Evolutionary conservation across 139 green algal species (phyloP), one percentile per base, ranked within the genome.

Genomic region (Tetradesmus obliquus): DNA sequence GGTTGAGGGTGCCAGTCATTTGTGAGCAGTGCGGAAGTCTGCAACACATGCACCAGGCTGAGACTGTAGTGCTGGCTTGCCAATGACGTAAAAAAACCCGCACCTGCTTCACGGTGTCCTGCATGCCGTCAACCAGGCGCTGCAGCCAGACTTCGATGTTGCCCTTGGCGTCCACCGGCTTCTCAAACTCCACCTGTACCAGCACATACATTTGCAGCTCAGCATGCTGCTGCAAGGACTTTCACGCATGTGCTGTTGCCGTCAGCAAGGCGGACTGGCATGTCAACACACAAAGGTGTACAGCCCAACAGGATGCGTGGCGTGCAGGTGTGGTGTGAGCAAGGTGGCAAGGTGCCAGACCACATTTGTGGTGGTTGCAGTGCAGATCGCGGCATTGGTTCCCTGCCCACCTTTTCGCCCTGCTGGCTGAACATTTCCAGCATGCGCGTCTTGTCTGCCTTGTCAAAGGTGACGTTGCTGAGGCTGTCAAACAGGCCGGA

Each of bases 71-170:
- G 66, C 60, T 12, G 9, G 60, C 60, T 71, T 71, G 66, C 66
- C 7, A 24, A 24, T n/a, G 66, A 76, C 1, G 2, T 45, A 45
- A 45, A 45, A 45, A 45, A 45, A 45, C 0, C 32, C 85, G 22
- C 55, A 97, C 93, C 76, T 94, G 90, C 94, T 98, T 98, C 54
- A 99, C 93, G 2, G 97, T 98, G 90, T 95, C 92, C 94, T 98
- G 97, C 98, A 99, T 99, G 88, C 96, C 97, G 88, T 98, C 97
- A 91, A 99, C 98, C 88, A 99, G 94, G 22, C 94, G 93, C 95
- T 99, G 96, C 91, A 99, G 96, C 98, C 98, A 99, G 54, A 97
- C 96, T 93, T 99, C 98, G 69, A 99, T 98, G 95, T 98, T 98
- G 90, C 98, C 97, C 93, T 96, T 95, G 55, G 97, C 97, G 24